Evolutionary conservation across 306 rosid genomes (phyloP).

Genomic region (Vigna trinervia): DNA sequence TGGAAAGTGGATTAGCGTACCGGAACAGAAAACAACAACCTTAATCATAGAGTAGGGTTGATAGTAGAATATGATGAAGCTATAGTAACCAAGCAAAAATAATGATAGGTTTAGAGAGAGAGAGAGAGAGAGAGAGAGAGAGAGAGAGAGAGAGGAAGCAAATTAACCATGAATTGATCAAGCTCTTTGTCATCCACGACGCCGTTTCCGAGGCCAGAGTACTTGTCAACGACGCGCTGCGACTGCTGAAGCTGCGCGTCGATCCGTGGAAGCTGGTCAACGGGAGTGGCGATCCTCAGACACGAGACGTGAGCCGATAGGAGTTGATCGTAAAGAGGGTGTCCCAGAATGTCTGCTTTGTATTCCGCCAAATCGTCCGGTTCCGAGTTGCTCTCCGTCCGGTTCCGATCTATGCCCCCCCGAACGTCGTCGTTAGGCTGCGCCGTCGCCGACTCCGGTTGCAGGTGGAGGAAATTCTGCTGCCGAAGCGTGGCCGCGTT

Average conservation of each 20-base stretch:
- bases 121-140: too few species aligned
- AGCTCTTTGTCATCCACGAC: constrained; percentile 70
- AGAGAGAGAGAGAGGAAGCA: background rate
- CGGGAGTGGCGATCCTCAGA: constrained; percentile 87
- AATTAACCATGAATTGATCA: constrained; percentile 69
- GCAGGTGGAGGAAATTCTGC: constrained; percentile 62
- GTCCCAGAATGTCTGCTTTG: constrained; percentile 71
- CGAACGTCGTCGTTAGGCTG: constrained; percentile 49
- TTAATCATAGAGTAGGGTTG: constrained; percentile 4
- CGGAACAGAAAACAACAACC: background rate
- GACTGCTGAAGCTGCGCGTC: constrained; percentile 78
- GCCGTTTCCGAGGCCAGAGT: constrained; percentile 52
- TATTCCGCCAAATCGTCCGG: constrained; percentile 49
- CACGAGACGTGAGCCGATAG: constrained; percentile 84
- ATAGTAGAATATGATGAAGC: background rate
- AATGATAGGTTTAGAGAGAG: background rate
- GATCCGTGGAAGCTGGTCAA: constrained; percentile 78
- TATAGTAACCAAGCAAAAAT: background rate
- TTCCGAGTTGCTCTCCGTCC: constrained; percentile 38
- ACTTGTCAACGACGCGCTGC: constrained; percentile 69
- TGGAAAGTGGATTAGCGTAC: background rate
- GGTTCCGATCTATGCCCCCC: constrained; percentile 41
- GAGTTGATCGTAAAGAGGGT: constrained; percentile 84
- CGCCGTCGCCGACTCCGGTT: constrained; percentile 27
- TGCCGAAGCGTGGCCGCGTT: constrained; percentile 53